Base-by-base conservation (phyloP, 2,329 filamentous ascomycete genomes). In the Claviceps sp. region DNA sequence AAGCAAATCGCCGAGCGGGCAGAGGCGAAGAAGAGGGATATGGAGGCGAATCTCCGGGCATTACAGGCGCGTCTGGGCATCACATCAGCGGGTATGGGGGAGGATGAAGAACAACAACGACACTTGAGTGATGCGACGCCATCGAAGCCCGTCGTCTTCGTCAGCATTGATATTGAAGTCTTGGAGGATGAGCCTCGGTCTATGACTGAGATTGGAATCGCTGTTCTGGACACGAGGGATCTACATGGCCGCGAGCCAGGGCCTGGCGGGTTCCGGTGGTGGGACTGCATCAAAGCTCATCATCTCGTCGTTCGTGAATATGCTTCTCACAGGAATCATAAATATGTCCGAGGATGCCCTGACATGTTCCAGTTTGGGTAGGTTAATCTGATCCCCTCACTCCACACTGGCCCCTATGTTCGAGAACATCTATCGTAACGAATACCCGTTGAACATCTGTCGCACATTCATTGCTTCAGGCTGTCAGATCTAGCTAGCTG, bases 161-260 rank as follows among this genome's bases (percentile, higher is more conserved):
- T 95, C 53, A 81, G 78, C 55, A 73, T 97, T 45, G 93, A 98
- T 59, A 71, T 93, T 36, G 93, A 98, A 66, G 82, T 84, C 1
- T 87, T 83, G 53, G 93, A 98, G 64, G 68, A 69, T 22, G 72
- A 78, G 45, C 77, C 80, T 13, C 70, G 74, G 37, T 71, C 78
- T 13, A 76, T 97, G 53, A 95, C 90, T 0, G 93, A 98, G 65
- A 75, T 98, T 40, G 93, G 93, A 1, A 73, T 98, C 42, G 83
- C 88, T 1, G 82, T 83, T 2, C 72, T 97, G 0, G 89, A 97
- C 63, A 89, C 85, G 1, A 59, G 66, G 4, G 66, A 76, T 39
- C 62, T 88, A 22, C 59, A 67, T 1, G 68, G 65, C 7, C 55
- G 81, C 0, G 60, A 78, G 0, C 85, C 86, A 2, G 86, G 86